Evolutionary conservation across 1,139 yeast species (phyloP).

Genomic region (Kurtzmaniella quercitrusa): DNA sequence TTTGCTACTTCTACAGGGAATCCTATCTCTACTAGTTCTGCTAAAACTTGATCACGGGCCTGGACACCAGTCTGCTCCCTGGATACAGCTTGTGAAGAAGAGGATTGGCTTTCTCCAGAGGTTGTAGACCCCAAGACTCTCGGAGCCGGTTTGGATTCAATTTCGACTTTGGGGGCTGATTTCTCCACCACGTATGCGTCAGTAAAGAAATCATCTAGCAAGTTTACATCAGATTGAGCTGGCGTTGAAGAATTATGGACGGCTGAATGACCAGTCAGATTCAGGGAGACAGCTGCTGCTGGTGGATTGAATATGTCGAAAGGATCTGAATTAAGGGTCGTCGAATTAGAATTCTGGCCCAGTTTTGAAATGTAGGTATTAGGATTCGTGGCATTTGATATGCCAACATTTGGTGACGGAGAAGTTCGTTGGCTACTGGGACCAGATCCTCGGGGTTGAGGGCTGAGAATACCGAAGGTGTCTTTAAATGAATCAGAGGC

Average conservation of each 20-base stretch:
- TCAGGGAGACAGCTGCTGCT: conserved; percentile 3
- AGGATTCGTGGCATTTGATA: not conserved
- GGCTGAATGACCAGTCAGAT: not conserved
- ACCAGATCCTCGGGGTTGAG: conserved; percentile 4
- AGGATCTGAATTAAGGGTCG: conserved; percentile 15
- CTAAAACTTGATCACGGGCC: conserved; percentile 49
- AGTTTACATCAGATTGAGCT: conserved; percentile 6
- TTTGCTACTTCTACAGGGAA: conserved; percentile 60
- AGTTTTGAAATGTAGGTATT: conserved; percentile 1
- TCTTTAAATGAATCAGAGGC: not conserved
- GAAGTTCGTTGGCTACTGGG: conserved; percentile 1
- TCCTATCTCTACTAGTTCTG: conserved; percentile 78
- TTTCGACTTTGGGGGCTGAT: not conserved
- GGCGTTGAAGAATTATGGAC: not conserved
- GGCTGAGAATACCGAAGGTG: not conserved
- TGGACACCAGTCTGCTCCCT: conserved; percentile 4
- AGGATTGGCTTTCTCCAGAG: not conserved
- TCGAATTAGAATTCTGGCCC: not conserved
- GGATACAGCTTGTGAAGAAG: not conserved
- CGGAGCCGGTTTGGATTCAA: not conserved
- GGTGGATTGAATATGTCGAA: conserved; percentile 16
- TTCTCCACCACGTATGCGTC: conserved; percentile 22
- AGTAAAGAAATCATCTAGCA: conserved; percentile 42
- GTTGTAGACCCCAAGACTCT: no score
- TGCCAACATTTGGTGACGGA: not conserved